phyloP scores from a whole-genome alignment of 2,329 filamentous ascomycete species.

The Aspergillus udagawae region DNA sequence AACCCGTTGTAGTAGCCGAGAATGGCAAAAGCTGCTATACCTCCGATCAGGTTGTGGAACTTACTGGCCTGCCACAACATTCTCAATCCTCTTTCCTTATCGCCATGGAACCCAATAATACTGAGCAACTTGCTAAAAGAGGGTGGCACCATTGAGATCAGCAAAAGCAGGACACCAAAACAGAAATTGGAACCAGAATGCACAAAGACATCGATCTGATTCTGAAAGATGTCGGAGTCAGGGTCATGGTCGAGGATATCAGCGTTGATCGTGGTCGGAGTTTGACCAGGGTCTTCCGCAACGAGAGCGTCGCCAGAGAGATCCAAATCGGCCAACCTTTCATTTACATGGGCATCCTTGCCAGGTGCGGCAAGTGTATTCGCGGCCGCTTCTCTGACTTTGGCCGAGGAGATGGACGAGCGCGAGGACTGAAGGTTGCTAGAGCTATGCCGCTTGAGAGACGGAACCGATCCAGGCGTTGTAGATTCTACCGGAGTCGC shows the following conservation, averaged over 20 bases:
- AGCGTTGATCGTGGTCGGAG: constrained; percentile 19
- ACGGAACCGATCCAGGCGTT: constrained; percentile 5
- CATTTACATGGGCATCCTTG: constrained; percentile 15
- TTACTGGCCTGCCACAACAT: constrained; percentile 89
- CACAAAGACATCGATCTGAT: constrained; percentile 80
- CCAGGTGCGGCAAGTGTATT: constrained; percentile 3
- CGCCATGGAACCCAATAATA: constrained; percentile 86
- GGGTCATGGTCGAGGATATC: constrained; percentile 46
- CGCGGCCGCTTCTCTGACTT: constrained; percentile 14
- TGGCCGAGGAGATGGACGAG: constrained; percentile 9
- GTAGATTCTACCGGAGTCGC: neutral
- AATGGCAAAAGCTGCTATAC: constrained; percentile 75
- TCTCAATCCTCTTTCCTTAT: constrained; percentile 73
- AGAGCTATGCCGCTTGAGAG: constrained; percentile 6
- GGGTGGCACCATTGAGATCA: constrained; percentile 91
- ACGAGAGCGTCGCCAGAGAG: constrained; percentile 14
- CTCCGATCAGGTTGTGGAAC: constrained; percentile 87
- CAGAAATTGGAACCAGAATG: constrained; percentile 86
- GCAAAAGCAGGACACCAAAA: constrained; percentile 77
- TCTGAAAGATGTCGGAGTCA: constrained; percentile 63
- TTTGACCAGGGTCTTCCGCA: constrained; percentile 16
- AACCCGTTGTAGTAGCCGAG: constrained; percentile 86
- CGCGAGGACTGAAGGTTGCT: neutral
- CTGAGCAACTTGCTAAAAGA: constrained; percentile 82
- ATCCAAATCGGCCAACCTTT: constrained; percentile 21